Evolutionary conservation across 2,329 filamentous ascomycete genomes (phyloP), one percentile per base, ranked within the genome.

Genomic region (Fusarium anguioides): DNA sequence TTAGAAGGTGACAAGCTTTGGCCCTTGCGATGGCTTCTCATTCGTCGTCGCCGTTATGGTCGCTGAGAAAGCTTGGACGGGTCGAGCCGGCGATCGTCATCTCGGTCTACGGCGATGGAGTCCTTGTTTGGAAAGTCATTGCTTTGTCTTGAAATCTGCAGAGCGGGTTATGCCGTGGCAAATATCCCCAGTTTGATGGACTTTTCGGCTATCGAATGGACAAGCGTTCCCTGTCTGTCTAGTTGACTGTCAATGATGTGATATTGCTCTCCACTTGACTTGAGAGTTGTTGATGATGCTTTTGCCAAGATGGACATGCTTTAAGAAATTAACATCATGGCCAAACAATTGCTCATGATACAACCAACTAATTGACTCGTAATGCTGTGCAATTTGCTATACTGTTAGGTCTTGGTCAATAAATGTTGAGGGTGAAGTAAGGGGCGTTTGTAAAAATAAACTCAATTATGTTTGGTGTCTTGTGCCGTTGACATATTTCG

Each of bases 21-120:
- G 48, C 60, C 63, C 63, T 68, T 42, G 64, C 51, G 35, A 58
- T 48, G 33, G 20, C 26, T 39, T 55, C 55, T 62, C 33, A 70
- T 70, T 70, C 62, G 67, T 54, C 49, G 60, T 36, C 54, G 46
- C 52, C 35, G 37, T 46, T 51, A 36, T 21, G 39, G 31, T 66
- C 40, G 23, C n/a, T n/a, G 23, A 52, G 23, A 31, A 36, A 47
- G 48, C 64, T 68, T 50, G 31, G 46, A 50, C 60, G 60, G 54
- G 54, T 44, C 67, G 45, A 46, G 41, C 60, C 54, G 63, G 36
- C 46, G 59, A 68, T 68, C 67, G 15, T 65, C 35, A 70, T 68
- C 59, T 68, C 59, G 42, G 60, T 26, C 47, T 45, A 63, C 23
- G 39, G 66, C 53, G 53, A 41, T 61, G 33, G 37, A 42, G 51